Evolutionary conservation across 2,329 filamentous ascomycete genomes (phyloP), one percentile per base, ranked within the genome.

Genomic region (Myriosclerotinia scirpicola): DNA sequence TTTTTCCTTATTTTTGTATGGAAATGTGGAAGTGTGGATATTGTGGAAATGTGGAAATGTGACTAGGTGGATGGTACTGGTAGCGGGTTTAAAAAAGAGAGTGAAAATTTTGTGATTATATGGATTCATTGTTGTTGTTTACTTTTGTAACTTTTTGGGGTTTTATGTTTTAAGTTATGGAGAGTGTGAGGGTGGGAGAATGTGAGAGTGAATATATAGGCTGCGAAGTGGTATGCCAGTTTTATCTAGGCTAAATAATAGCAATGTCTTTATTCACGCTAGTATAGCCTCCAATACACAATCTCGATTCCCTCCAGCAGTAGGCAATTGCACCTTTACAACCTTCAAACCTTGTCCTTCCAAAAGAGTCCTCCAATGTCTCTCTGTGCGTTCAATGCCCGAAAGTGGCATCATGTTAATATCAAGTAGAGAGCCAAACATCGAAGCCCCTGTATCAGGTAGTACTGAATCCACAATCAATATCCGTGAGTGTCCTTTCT

Each of bases 311-410:
- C 30, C 30, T n/a, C 44, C 58, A 34, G 26, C 26, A 53, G 50
- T 60, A 44, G 40, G 26, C 36, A 62, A 64, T 66, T 69, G 71
- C 38, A 73, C 53, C 54, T 69, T 70, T 22, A 70, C 66, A 54
- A 69, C 22, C n/a, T 69, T 61, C 34, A 71, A 54, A 20, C 69
- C 70, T 22, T 60, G 67, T 44, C 52, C 54, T 11, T 61, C 66
- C 15, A 71, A 52, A 22, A 73, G 42, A 38, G 56, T 63, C 52
- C 70, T 64, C 79, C 79, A 81, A 61, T 80, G 74, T 3, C 64
- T 68, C 7, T 72, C 64, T 0, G 4, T 26, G 26, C 79, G 74
- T 70, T 81, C 79, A 38, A 73, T 73, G 0, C 76, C 63, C 17
- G 42, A 56, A 9, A 63, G 30, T 7, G 56, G 17, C 50, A 67